These are phyloP conservation scores for Annona squamosa DNA, from an alignment of 164 flowering plant species.

Conservation along the genomic window DNA sequence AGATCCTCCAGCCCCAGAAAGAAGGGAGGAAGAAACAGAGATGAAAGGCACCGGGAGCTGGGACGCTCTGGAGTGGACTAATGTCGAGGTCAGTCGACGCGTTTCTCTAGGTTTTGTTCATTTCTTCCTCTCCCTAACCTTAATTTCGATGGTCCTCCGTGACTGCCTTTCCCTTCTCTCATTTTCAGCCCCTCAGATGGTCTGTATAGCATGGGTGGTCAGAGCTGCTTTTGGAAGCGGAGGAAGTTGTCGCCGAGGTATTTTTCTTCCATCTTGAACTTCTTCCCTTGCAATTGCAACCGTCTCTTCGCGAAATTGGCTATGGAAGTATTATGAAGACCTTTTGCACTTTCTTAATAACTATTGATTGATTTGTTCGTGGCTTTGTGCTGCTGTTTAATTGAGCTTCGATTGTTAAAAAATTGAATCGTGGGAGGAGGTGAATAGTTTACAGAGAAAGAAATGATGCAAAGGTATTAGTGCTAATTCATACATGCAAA, in stretches of 20 bases:
- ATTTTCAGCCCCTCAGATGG: conserved; percentile 49
- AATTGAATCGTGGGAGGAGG: too few relatives aligned
- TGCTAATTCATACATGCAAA: too few relatives aligned
- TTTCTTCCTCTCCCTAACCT: neutral
- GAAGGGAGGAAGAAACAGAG: conserved; percentile 2
- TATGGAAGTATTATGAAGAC: too few relatives aligned
- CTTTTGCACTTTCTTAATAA: too few relatives aligned
- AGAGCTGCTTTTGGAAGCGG: conserved; percentile 56
- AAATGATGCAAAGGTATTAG: too few relatives aligned
- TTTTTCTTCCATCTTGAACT: neutral
- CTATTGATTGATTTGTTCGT: too few relatives aligned
- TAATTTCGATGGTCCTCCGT: neutral
- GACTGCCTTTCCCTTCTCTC: neutral
- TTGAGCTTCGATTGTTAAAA: too few relatives aligned
- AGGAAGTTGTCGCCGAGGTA: conserved; percentile 70
- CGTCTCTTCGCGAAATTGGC: too few relatives aligned
- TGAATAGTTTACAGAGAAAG: too few relatives aligned
- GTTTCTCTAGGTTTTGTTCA: neutral
- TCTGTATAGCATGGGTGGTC: conserved; percentile 38
- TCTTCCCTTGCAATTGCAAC: too few relatives aligned
- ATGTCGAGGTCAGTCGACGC: conserved; percentile 54
- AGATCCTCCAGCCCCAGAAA: neutral
- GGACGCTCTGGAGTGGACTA: conserved; percentile 88
- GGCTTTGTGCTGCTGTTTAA: too few relatives aligned
- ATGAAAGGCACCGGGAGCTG: conserved; percentile 63